Evolutionary conservation across 306 rosid genomes (phyloP).

Genomic region (Casuarina cunninghamiana): DNA sequence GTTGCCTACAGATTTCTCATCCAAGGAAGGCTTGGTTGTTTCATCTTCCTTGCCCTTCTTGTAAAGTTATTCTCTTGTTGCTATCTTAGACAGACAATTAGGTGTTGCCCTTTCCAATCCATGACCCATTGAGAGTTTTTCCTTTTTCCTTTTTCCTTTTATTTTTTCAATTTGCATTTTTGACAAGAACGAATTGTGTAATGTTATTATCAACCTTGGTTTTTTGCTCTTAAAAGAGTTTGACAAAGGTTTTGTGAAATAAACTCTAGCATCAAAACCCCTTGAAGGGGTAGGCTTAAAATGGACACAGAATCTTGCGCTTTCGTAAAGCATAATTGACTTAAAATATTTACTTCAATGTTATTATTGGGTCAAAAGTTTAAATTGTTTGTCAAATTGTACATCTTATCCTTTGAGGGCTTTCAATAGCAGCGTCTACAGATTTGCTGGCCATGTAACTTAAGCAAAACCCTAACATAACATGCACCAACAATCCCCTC

Average conservation of each 20-base stretch:
- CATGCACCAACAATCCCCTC: too few species aligned
- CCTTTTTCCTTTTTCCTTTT: too few species aligned
- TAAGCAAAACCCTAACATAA: too few species aligned
- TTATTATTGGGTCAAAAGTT: too few species aligned
- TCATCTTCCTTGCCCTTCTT: not conserved
- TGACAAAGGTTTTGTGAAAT: not conserved
- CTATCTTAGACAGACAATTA: not conserved
- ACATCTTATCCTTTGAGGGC: too few species aligned
- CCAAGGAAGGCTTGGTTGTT: conserved; percentile 10
- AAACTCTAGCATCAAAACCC: not conserved
- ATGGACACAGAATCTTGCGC: too few species aligned
- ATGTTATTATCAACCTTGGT: not conserved
- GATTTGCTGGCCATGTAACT: too few species aligned
- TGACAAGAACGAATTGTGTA: not conserved
- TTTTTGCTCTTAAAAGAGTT: not conserved
- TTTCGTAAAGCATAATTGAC: too few species aligned
- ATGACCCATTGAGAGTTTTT: not conserved
- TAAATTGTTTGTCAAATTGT: too few species aligned
- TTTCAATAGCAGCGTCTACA: too few species aligned
- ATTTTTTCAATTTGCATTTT: not conserved
- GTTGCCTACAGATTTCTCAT: conserved; percentile 12
- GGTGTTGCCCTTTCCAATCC: conserved; percentile 13
- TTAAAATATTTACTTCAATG: too few species aligned
- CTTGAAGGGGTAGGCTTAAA: not conserved
- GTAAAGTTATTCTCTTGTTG: not conserved